Base-by-base conservation (phyloP, 805 yeast genomes). In the Teunomyces tritomae region DNA sequence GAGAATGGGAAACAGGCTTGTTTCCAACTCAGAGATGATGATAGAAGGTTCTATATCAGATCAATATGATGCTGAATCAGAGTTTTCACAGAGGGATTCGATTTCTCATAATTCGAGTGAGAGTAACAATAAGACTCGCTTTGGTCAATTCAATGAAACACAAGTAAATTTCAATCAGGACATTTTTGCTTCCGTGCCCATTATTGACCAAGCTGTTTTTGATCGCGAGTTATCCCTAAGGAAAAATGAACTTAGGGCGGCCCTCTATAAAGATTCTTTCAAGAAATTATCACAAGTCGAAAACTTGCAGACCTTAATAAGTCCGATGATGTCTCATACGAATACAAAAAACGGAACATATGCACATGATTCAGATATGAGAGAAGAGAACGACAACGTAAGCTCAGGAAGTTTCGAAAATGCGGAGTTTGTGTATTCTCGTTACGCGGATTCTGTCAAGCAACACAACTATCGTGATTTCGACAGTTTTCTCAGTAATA, bases 111-210 rank as follows among this genome's bases (percentile, higher is more conserved):
- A 45, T 40, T 44, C 47, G 20, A 34, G 43, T 14, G 28, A 20
- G 6, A 35, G 13, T 14, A 40, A 35, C 6, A 29, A 27, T 5
- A 28, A 17, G 9, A 13, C 20, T 20, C 39, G 8, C 26, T 10
- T 26, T 9, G 28, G 10, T 7, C 17, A 24, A 11, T 7, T 24
- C 4, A 24, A 37, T 13, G 27, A 26, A n/a, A 10, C 29, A 11
- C 40, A 37, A 11, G 5, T 26, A 6, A 33, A 8, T 8, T 37
- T 13, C 8, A 34, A 13, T 35, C 46, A 11, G 41, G 50, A 52
- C 27, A 52, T 52, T 13, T 52, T 52, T 42, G 45, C 56, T 20
- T 35, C 36, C 34, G 52, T 52, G 9, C 36, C 51, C 6, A 50
- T 51, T 8, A 44, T 50, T 28, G 45, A 44, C 9, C 50, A 46